Percentiles rank a stretch among this genome's conserved stretches.
Evolutionary conservation across 1,284 basidiomycete genomes (phyloP).

Genomic region (Microbotryomycetes sp.): DNA sequence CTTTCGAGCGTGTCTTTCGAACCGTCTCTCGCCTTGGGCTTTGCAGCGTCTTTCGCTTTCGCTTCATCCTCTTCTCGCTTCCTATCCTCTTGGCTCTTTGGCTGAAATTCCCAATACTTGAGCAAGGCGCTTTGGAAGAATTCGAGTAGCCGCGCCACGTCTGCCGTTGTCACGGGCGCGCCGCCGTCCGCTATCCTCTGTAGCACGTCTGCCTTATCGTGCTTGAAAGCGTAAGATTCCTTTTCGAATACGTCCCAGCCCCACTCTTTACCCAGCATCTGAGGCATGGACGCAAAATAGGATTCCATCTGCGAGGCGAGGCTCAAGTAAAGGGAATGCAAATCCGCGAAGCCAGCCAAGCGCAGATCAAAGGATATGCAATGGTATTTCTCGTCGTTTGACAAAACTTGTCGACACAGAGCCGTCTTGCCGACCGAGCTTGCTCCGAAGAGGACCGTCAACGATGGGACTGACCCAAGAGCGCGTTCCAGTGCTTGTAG

Average conservation of each 20-base stretch:
- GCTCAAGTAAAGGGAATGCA: slow-evolving; percentile 63
- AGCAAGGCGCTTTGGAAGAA: slow-evolving; percentile 57
- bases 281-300: slow-evolving; percentile 60
- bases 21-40: slow-evolving; percentile 23
- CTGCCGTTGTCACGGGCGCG: slow-evolving; percentile 56
- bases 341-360: slow-evolving; percentile 71
- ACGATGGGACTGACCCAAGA: slow-evolving; percentile 48
- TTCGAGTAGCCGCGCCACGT: slow-evolving; percentile 73
- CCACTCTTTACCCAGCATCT: slow-evolving; percentile 44
- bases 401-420: slow-evolving; percentile 65
- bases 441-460: slow-evolving; percentile 72
- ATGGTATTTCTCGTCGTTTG: slow-evolving; percentile 53
- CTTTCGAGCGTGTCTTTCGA: slow-evolving; percentile 35
- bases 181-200: neutral
- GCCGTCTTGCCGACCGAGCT: slow-evolving; percentile 71
- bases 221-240: slow-evolving; percentile 66
- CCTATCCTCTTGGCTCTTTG: slow-evolving; percentile 5
- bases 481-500: slow-evolving; percentile 55
- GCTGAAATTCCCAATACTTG: slow-evolving; percentile 58
- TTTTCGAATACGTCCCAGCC: slow-evolving; percentile 66
- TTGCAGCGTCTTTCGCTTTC: slow-evolving; percentile 16
- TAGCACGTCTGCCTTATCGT: neutral
- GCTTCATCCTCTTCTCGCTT: slow-evolving; percentile 33
- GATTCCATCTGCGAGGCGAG: slow-evolving; percentile 67
- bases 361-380: slow-evolving; percentile 70